Evolutionary conservation across 2,329 filamentous ascomycete genomes (phyloP), one percentile per base, ranked within the genome.

Genomic region (Myotisia sp.): DNA sequence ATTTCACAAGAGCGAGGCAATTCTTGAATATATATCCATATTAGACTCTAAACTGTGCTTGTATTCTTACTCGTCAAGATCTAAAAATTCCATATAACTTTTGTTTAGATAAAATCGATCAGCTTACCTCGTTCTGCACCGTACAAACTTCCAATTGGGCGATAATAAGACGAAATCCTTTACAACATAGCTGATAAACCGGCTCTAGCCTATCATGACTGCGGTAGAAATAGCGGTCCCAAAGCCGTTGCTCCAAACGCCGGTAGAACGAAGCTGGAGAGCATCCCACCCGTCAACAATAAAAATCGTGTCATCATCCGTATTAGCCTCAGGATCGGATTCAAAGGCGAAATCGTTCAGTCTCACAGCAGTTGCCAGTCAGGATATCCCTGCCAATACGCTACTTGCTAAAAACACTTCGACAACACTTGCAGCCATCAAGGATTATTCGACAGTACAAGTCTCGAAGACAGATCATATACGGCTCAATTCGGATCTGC

Each of bases 381-480:
- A 70, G 37, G 45, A 60, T 12, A 57, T 78, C 28, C 63, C 73
- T 2, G 69, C 74, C 2, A 78, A 78, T 55, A 71, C 67, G 22
- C 58, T 80, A 30, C 79, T 71, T 41, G 76, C 77, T 34, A 76
- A 75, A 51, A 56, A 84, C 51, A 60, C 62, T 23, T 79, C 68
- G 33, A 53, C 60, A 3, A 62, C 42, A 6, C 41, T 44, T 8
- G 42, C 42, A 5, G 30, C 37, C 13, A 20, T 30, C 14, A 43
- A 65, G 41, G 76, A 70, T 7, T 79, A 78, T 46, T 70, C 73
- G 19, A 76, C 74, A 2, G 72, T 78, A 17, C 74, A 79, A 55
- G 67, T 67, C 40, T 69, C 64, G 39, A 57, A 57, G 35, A 52
- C 69, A 43, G 58, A 57, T 37, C 74, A 79, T 50, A 54, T 78